Conservation (phyloP, 805 yeast genomes). For the Zygoascus bituminiphila region DNA sequence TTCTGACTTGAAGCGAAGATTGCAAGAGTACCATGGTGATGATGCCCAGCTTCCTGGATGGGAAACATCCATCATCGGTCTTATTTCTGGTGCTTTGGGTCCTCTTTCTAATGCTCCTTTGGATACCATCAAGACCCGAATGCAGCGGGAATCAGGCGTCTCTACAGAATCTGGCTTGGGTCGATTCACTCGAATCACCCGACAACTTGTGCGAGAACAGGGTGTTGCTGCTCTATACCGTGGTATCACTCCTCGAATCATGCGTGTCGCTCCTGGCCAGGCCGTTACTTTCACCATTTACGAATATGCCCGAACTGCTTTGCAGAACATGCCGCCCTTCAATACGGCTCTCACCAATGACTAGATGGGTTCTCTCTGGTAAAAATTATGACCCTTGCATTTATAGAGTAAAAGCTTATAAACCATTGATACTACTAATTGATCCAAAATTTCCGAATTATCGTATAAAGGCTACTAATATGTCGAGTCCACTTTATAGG, state of each 20-base stretch:
- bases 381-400: not conserved
- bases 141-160: conserved; percentile 78
- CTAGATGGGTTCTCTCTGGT: not conserved
- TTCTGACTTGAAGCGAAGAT: conserved; percentile 66
- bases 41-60: conserved; percentile 74
- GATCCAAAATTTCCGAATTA: too few relatives aligned
- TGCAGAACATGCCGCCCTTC: conserved; percentile 34
- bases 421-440: too few relatives aligned
- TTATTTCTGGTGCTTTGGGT: conserved; percentile 92
- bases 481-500: too few relatives aligned
- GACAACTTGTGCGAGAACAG: conserved; percentile 76
- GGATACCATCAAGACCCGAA: conserved; percentile 93
- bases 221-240: conserved; percentile 85
- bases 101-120: conserved; percentile 96
- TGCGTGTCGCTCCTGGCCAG: conserved; percentile 99
- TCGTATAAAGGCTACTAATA: too few relatives aligned
- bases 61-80: conserved; percentile 89
- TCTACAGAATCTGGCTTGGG: conserved; percentile 58
- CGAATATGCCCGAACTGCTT: conserved; percentile 68
- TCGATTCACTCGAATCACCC: conserved; percentile 73
- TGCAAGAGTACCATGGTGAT: conserved; percentile 45
- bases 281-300: conserved; percentile 97
- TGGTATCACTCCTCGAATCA: conserved; percentile 97
- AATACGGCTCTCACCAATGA: not conserved
- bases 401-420: not conserved